These are phyloP conservation scores for Mucor velutinosus DNA, from an alignment of 371 early-diverging fungal genomes.

Conservation along the genomic window DNA sequence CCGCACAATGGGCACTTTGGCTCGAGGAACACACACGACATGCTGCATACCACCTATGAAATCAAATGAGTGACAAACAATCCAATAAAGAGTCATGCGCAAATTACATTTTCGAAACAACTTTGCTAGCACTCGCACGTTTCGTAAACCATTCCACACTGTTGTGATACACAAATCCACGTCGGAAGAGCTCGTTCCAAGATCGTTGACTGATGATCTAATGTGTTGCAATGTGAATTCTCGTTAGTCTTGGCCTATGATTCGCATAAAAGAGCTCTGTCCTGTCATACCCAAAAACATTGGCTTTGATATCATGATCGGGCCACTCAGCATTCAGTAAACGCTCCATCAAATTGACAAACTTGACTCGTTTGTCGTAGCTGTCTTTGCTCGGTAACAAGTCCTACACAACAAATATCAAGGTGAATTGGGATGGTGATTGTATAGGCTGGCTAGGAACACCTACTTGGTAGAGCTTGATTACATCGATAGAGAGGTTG, in stretches of 20 bases:
- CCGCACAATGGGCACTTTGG: slow-evolving; percentile 69
- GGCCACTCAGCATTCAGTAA: slow-evolving; percentile 65
- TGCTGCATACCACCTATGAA: slow-evolving; percentile 58
- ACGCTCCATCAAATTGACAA: slow-evolving; percentile 58
- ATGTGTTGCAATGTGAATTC: not conserved
- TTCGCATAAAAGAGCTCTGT: not conserved
- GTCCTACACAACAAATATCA: slow-evolving; percentile 17
- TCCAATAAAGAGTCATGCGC: not conserved
- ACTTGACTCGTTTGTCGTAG: slow-evolving; percentile 49
- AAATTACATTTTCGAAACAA: slow-evolving; percentile 35
- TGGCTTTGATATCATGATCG: slow-evolving; percentile 55
- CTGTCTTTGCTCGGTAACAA: slow-evolving; percentile 64
- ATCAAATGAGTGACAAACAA: not conserved
- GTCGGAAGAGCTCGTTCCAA: slow-evolving; percentile 59
- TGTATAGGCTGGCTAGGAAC: not conserved
- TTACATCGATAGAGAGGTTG: slow-evolving; percentile 17
- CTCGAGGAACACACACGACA: slow-evolving; percentile 56
- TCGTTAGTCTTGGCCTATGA: not conserved
- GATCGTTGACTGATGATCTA: slow-evolving; percentile 62
- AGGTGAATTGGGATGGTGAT: not conserved
- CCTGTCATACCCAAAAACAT: slow-evolving; percentile 61
- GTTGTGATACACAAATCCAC: slow-evolving; percentile 67
- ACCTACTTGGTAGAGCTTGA: slow-evolving; percentile 3
- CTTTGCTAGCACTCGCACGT: slow-evolving; percentile 48
- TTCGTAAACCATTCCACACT: slow-evolving; percentile 49